phyloP scores from a whole-genome alignment of 2,329 filamentous ascomycete genomes.

The Colletotrichum sp. region DNA sequence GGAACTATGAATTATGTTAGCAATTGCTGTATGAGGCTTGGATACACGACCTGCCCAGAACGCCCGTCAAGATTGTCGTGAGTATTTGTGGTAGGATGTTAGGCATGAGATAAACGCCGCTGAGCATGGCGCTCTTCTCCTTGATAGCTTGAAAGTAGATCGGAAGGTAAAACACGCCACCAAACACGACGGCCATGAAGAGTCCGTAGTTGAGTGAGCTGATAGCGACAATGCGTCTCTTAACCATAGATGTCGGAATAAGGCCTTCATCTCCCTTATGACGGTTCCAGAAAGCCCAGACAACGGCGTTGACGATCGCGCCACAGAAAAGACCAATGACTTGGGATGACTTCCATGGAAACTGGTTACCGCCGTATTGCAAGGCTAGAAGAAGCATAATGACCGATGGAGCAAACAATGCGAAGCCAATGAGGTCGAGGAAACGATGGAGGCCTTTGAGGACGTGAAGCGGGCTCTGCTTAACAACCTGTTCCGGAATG shows the following conservation, averaged over 20 bases:
- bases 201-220: slow-evolving; percentile 14
- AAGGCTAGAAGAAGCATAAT: slow-evolving; percentile 52
- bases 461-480: not conserved
- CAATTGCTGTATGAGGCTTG: not conserved
- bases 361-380: slow-evolving; percentile 42
- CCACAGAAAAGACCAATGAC: slow-evolving; percentile 42
- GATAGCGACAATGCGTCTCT: slow-evolving; percentile 9
- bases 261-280: slow-evolving; percentile 43
- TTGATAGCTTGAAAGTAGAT: slow-evolving; percentile 28
- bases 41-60: no score
- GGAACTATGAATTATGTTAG: slow-evolving; percentile 27
- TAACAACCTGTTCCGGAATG: slow-evolving; percentile 40
- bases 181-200: not conserved
- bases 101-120: slow-evolving; percentile 24
- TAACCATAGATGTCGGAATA: slow-evolving; percentile 27
- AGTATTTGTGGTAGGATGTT: slow-evolving; percentile 16
- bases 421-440: slow-evolving; percentile 32
- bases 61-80: not conserved
- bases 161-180: slow-evolving; percentile 21
- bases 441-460: slow-evolving; percentile 8
- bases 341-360: slow-evolving; percentile 36
- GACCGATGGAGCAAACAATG: slow-evolving; percentile 32
- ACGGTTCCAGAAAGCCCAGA: slow-evolving; percentile 36
- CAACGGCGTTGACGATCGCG: slow-evolving; percentile 31
- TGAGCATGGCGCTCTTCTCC: slow-evolving; percentile 21